Evolutionary conservation across 352 stramenopile genomes (phyloP), one percentile per base, ranked within the genome.

Genomic region (Peronospora tabacina): DNA sequence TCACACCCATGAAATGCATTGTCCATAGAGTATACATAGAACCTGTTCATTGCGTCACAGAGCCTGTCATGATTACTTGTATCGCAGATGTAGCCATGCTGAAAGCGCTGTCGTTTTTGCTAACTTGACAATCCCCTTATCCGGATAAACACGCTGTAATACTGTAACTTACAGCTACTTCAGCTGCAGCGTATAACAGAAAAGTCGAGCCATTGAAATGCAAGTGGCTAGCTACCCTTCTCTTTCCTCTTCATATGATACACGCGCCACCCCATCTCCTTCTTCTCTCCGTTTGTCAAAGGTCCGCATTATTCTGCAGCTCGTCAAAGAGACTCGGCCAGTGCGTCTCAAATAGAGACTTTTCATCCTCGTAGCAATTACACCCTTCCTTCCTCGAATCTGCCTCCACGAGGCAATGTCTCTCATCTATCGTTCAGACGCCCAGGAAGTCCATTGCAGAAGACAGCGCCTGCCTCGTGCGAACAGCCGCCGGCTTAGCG

Each of bases 361-460:
- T 30, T 15, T 41, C 22, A 33, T 53, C 11, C 37, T 50, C 38
- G 42, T 36, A 43, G 35, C 22, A 42, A 8, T 13, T 1, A 32
- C 6, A 7, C 0, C 28, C 10, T 32, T 12, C 7, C 28, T 32
- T 32, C 28, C 28, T 9, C 11, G 10, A 32, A 12, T 8, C 28
- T 12, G 1, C 12, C 1, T 32, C 28, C 28, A 32, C 7, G 0
- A 12, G 13, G 12, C 20, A 44, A 12, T 22, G 19, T 33, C 11
- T 44, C 19, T 16, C 12, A 20, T 34, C 22, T 22, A 6, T 19
- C 58, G 6, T 5, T 70, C 85, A 92, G 38, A 92, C 68, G 39
- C 80, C 80, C 37, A 93, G 72, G 44, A 93, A 93, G 56, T 93
- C 82, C 77, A 93, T 90, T 30, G 82, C 82, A 43, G 80, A 88